These are phyloP conservation scores for Neopestalotiopsis sp. DNA, from an alignment of 2,329 filamentous ascomycete genomes.

Conservation along the genomic window DNA sequence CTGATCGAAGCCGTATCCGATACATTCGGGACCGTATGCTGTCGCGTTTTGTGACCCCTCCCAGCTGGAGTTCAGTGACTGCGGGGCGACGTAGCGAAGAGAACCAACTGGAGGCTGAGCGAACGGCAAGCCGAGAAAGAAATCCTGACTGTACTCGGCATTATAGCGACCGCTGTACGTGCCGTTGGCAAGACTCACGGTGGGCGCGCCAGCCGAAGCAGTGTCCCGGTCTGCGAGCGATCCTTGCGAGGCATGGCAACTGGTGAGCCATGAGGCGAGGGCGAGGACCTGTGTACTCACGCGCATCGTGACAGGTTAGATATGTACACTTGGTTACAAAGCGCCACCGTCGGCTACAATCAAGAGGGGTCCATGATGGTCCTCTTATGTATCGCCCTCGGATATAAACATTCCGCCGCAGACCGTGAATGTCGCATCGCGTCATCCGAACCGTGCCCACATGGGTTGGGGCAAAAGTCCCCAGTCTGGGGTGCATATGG, in stretches of 20 bases:
- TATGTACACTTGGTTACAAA: not conserved
- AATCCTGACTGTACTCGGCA: slow-evolving; percentile 45
- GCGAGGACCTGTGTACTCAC: not conserved
- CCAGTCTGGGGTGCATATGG: not conserved
- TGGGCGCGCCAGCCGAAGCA: not conserved
- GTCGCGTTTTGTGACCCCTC: slow-evolving; percentile 42
- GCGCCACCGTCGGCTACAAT: not conserved
- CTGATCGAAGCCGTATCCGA: slow-evolving; percentile 49
- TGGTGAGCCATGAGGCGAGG: not conserved
- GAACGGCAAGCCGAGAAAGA: slow-evolving; percentile 56
- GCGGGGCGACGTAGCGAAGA: slow-evolving; percentile 53
- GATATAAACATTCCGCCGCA: not conserved
- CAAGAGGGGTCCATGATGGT: not conserved
- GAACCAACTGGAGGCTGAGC: slow-evolving; percentile 44
- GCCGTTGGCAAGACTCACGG: slow-evolving; percentile 39
- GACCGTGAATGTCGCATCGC: not conserved
- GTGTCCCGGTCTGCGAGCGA: not conserved
- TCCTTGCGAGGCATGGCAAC: not conserved
- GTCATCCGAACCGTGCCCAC: not conserved
- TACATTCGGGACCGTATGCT: slow-evolving; percentile 50
- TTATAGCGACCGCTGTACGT: slow-evolving; percentile 44
- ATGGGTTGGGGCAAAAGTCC: not conserved
- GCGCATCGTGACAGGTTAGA: not conserved
- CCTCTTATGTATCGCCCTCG: no score
- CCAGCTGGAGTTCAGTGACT: slow-evolving; percentile 51